phyloP scores from a whole-genome alignment of 2,329 filamentous ascomycete genomes.

The Colletotrichum sp. region DNA sequence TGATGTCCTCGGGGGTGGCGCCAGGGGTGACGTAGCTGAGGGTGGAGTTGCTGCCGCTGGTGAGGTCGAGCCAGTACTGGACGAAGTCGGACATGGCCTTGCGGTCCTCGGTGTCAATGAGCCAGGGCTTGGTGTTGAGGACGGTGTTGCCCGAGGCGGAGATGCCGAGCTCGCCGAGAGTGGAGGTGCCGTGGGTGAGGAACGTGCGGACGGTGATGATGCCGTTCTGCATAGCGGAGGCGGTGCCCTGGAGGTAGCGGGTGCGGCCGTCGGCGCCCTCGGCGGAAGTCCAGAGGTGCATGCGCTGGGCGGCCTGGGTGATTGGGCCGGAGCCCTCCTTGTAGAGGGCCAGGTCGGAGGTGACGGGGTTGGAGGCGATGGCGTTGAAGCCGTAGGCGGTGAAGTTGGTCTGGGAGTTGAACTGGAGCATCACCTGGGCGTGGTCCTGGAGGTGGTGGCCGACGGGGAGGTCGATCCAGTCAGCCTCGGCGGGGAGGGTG shows the following conservation, averaged over 20 bases:
- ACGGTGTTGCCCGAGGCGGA: slow-evolving; percentile 25
- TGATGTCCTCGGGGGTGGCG: slow-evolving; percentile 13
- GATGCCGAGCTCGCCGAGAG: slow-evolving; percentile 27
- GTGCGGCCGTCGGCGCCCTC: slow-evolving; percentile 25
- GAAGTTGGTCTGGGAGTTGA: slow-evolving; percentile 22
- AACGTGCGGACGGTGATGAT: slow-evolving; percentile 24
- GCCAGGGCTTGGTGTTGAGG: slow-evolving; percentile 24
- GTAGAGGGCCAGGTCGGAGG: slow-evolving; percentile 23
- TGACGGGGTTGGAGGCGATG: slow-evolving; percentile 14
- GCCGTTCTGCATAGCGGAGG: slow-evolving; percentile 19
- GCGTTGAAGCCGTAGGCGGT: slow-evolving; percentile 19
- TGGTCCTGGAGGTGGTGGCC: slow-evolving; percentile 64
- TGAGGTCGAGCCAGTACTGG: slow-evolving; percentile 19
- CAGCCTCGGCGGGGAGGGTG: slow-evolving; percentile 51
- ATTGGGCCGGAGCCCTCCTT: slow-evolving; percentile 25
- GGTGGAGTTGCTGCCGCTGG: slow-evolving; percentile 13
- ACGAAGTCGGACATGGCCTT: slow-evolving; percentile 20
- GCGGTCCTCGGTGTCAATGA: slow-evolving; percentile 25
- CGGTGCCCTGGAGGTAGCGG: slow-evolving; percentile 29
- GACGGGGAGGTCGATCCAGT: slow-evolving; percentile 64
- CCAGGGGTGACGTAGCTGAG: slow-evolving; percentile 7
- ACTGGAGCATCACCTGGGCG: slow-evolving; percentile 30
- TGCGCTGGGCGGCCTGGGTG: slow-evolving; percentile 26
- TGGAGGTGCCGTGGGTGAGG: slow-evolving; percentile 28
- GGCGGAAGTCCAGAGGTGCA: slow-evolving; percentile 27